Evolutionary conservation across 164 flowering plant species (phyloP).

Genomic region (Magnolia changhungtana): DNA sequence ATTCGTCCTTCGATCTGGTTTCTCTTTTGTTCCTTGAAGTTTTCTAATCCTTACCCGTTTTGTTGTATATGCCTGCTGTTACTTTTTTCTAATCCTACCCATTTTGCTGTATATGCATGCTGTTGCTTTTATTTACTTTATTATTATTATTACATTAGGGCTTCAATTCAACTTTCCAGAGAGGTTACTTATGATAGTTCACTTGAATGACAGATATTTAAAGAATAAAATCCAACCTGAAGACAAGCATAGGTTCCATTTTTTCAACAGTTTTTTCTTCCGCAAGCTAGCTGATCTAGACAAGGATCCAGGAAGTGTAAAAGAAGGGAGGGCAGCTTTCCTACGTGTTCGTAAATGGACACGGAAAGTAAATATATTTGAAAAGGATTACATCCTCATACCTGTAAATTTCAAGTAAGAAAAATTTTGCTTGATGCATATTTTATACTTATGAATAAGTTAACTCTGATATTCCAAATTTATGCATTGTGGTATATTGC

Average conservation of each 20-base stretch:
- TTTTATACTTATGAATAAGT: background rate
- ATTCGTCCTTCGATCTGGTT: background rate
- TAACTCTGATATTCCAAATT: background rate
- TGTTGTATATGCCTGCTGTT: background rate
- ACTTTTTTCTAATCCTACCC: background rate
- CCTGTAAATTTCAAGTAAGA: slow-evolving; percentile 94
- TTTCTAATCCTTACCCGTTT: background rate
- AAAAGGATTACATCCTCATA: slow-evolving; percentile 81
- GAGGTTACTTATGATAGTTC: background rate
- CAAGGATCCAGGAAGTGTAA: slow-evolving; percentile 70
- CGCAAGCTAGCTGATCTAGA: slow-evolving; percentile 89
- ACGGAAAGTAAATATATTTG: slow-evolving; percentile 84
- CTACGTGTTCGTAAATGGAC: slow-evolving; percentile 97
- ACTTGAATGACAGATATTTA: slow-evolving; percentile 56
- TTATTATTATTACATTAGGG: background rate
- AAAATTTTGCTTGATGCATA: background rate
- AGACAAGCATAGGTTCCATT: slow-evolving; percentile 60
- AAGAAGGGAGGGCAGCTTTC: slow-evolving; percentile 87
- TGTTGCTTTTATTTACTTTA: background rate
- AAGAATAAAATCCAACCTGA: slow-evolving; percentile 54
- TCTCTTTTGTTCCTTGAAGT: background rate
- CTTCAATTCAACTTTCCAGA: background rate
- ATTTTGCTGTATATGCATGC: no score
- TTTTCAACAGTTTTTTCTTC: slow-evolving; percentile 94
- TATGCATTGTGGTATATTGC: slow-evolving; percentile 9